Evolutionary conservation across 495 filamentous ascomycete genomes (phyloP).

Genomic region (Lepidopterella palustris): DNA sequence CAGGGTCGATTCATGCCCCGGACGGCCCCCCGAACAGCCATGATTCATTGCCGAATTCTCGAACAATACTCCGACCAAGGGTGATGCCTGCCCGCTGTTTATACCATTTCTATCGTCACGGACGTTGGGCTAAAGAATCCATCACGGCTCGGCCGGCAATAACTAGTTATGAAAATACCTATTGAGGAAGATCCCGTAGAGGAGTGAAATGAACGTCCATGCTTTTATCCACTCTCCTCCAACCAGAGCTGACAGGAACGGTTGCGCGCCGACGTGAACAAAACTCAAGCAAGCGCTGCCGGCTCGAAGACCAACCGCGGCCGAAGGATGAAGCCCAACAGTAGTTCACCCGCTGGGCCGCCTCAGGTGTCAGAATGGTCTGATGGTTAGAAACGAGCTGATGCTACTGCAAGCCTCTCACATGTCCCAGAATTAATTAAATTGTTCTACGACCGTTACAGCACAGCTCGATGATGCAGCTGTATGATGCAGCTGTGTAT

Average conservation of each 20-base stretch:
- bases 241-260: too few relatives aligned
- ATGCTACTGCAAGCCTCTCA: slow-evolving; percentile 3
- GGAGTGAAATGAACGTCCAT: too few relatives aligned
- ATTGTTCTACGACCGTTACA: not conserved
- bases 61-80: not conserved
- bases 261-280: too few relatives aligned
- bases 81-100: not conserved
- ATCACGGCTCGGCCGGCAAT: too few relatives aligned
- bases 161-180: too few relatives aligned
- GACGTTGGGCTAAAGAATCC: not conserved
- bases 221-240: too few relatives aligned
- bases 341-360: not conserved
- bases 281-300: not conserved
- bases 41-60: not conserved
- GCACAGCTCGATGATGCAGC: too few relatives aligned
- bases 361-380: not conserved
- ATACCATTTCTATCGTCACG: not conserved
- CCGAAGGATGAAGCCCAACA: not conserved
- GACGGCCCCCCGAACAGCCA: not conserved
- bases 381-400: not conserved
- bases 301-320: not conserved
- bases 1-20: not conserved
- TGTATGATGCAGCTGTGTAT: not conserved
- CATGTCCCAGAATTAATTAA: not conserved
- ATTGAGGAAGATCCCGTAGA: too few relatives aligned